Evolutionary conservation across 2,329 filamentous ascomycete species (phyloP).

Genomic region (Phialophora verrucosa): DNA sequence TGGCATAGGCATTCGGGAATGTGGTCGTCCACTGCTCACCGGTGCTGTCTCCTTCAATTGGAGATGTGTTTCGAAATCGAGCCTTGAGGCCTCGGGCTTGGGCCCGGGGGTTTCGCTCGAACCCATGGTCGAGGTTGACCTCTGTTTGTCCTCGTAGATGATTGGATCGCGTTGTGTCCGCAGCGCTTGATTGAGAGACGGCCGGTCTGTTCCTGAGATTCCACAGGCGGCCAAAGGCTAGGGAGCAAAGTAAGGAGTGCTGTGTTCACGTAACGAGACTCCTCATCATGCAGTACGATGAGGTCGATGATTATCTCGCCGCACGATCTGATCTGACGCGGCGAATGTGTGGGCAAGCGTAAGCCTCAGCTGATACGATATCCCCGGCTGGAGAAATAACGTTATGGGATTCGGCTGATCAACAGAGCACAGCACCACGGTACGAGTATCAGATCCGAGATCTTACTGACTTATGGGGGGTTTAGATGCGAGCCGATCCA

Average conservation of each 20-base stretch:
- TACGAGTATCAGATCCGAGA: neutral
- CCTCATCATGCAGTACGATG: neutral
- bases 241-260: neutral
- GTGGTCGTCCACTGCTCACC: slow-evolving; percentile 20
- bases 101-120: neutral
- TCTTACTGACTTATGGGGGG: neutral
- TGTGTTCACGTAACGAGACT: neutral
- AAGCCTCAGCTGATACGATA: neutral
- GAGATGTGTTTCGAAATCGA: slow-evolving; percentile 34
- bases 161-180: neutral
- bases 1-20: neutral
- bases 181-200: neutral
- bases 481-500: neutral
- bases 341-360: neutral
- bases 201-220: neutral
- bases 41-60: slow-evolving; percentile 30
- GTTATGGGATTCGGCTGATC: neutral
- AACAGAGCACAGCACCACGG: neutral
- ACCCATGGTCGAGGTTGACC: neutral
- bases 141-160: neutral
- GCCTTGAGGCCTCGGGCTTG: neutral
- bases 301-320: neutral
- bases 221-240: neutral
- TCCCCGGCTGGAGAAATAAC: neutral
- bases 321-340: neutral